A percentile compares a stretch with the other conserved stretches of the same genome.
Conservation (phyloP, 352 stramenopile genomes). For the Peronospora belbahrii region DNA sequence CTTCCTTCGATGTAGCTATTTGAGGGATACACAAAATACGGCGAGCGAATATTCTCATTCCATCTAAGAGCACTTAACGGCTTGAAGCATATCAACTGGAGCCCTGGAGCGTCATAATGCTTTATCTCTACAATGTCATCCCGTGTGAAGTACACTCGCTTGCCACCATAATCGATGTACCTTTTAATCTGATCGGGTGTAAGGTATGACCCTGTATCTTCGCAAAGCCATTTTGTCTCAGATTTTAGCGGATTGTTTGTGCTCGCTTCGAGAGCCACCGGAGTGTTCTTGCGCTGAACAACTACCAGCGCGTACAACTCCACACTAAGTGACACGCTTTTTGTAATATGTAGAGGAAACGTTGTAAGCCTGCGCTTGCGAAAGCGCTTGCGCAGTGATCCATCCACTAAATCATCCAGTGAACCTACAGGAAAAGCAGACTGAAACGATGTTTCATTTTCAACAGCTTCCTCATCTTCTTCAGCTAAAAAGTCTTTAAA, state of each 20-base stretch:
- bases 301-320: conserved; percentile 65
- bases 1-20: conserved; percentile 76
- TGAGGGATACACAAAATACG: conserved; percentile 80
- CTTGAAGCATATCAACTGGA: conserved; percentile 82
- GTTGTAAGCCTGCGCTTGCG: conserved; percentile 67
- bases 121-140: conserved; percentile 80
- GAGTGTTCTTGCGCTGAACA: conserved; percentile 50
- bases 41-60: conserved; percentile 59
- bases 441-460: conserved; percentile 34
- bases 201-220: conserved; percentile 71
- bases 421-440: conserved; percentile 65
- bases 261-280: conserved; percentile 53
- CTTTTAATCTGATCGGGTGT: conserved; percentile 67
- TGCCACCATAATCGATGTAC: conserved; percentile 66
- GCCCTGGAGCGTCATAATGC: conserved; percentile 57
- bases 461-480: conserved; percentile 12
- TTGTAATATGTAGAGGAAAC: conserved; percentile 58
- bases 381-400: conserved; percentile 72
- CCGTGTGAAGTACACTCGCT: conserved; percentile 72
- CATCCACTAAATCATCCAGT: conserved; percentile 71
- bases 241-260: conserved; percentile 71
- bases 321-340: conserved; percentile 68
- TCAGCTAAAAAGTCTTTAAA: conserved; percentile 57
- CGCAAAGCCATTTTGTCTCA: conserved; percentile 81
- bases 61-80: conserved; percentile 44